These are phyloP conservation scores for Zymoseptoria brevis DNA, from an alignment of 2,329 filamentous ascomycete species.

Conservation along the genomic window DNA sequence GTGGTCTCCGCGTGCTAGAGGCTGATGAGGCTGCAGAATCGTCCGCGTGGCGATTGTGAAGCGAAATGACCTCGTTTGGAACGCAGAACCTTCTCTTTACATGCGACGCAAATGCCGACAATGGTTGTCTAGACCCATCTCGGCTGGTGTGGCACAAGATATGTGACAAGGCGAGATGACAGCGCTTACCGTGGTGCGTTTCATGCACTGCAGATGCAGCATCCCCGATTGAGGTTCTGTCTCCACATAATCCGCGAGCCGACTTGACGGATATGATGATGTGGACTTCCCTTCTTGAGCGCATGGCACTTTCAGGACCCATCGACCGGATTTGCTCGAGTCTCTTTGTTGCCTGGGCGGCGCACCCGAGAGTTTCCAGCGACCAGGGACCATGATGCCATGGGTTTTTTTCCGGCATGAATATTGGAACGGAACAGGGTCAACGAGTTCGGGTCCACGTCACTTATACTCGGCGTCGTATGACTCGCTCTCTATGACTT, in stretches of 20 bases:
- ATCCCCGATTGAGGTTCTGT: not conserved
- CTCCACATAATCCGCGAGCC: not conserved
- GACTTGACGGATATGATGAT: not conserved
- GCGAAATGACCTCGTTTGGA: not conserved
- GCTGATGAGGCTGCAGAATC: conserved; percentile 18
- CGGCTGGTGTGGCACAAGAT: not conserved
- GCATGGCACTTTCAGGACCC: not conserved
- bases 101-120: not conserved
- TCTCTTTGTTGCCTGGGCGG: not conserved
- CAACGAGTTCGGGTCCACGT: not conserved
- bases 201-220: not conserved
- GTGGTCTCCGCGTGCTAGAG: conserved; percentile 72
- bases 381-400: not conserved
- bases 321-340: not conserved
- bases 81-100: not conserved
- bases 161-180: not conserved
- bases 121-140: not conserved
- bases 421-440: not conserved
- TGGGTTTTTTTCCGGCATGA: not conserved
- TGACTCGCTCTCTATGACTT: not conserved
- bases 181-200: not conserved
- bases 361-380: not conserved
- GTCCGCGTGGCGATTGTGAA: conserved; percentile 1
- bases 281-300: not conserved
- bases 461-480: not conserved